Conservation (phyloP, 306 rosid genomes). For the Lathyrus tuberosus region DNA sequence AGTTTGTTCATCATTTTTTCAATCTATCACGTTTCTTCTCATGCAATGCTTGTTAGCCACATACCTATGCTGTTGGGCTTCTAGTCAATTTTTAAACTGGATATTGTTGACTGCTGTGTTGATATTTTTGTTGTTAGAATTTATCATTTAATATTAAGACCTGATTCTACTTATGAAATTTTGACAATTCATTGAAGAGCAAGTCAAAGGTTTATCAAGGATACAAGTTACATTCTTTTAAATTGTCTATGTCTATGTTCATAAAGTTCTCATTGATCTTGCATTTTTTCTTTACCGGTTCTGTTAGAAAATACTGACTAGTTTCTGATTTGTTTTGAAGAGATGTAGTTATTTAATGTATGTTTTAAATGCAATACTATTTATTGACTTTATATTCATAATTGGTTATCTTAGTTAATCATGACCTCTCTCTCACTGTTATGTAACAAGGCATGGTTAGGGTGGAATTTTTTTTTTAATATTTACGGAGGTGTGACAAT, state of each 20-base stretch:
- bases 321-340: background rate
- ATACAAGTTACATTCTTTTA: background rate
- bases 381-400: background rate
- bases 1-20: background rate
- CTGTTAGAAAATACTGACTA: background rate
- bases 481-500: background rate
- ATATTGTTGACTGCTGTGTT: slow-evolving; percentile 1
- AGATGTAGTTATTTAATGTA: background rate
- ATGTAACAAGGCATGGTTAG: background rate
- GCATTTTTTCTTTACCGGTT: background rate
- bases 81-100: background rate
- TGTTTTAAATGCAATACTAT: background rate
- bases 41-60: background rate
- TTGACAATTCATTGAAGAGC: background rate
- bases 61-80: background rate
- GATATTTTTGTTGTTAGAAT: slow-evolving; percentile 1
- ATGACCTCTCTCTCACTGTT: background rate
- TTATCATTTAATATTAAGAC: background rate
- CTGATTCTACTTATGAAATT: background rate
- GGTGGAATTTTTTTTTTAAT: background rate
- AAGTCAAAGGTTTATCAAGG: background rate
- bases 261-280: background rate
- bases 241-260: background rate
- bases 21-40: background rate
- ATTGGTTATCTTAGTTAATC: background rate